phyloP scores from a whole-genome alignment of 2,329 filamentous ascomycete genomes.

The Fulvia fulva region DNA sequence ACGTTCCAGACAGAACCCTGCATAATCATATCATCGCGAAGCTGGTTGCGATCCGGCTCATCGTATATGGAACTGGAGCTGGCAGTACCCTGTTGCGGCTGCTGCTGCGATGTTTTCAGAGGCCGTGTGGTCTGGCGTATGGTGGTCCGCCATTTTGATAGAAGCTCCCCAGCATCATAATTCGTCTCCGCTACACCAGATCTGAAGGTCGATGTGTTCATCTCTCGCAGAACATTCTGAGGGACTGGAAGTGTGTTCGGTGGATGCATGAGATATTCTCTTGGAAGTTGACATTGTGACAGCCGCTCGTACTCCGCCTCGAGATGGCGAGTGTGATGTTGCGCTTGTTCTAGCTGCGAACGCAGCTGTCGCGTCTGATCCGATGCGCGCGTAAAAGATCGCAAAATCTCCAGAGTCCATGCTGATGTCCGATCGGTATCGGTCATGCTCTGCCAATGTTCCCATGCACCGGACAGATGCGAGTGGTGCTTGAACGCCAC shows the following conservation, averaged over 20 bases:
- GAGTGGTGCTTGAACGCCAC: slow-evolving; percentile 66
- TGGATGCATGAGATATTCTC: slow-evolving; percentile 32
- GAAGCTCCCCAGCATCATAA: slow-evolving; percentile 28
- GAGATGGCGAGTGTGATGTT: slow-evolving; percentile 42
- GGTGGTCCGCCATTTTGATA: slow-evolving; percentile 28
- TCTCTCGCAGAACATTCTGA: slow-evolving; percentile 36
- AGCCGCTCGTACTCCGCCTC: slow-evolving; percentile 34
- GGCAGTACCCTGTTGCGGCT: neutral
- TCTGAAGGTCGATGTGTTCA: slow-evolving; percentile 12
- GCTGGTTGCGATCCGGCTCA: slow-evolving; percentile 3
- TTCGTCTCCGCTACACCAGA: slow-evolving; percentile 19
- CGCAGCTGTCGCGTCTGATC: slow-evolving; percentile 37
- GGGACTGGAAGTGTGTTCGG: slow-evolving; percentile 37
- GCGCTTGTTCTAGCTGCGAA: slow-evolving; percentile 38
- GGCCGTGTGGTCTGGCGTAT: slow-evolving; percentile 24
- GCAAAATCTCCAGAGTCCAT: slow-evolving; percentile 47
- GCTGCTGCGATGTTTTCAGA: slow-evolving; percentile 7
- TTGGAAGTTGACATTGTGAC: slow-evolving; percentile 31
- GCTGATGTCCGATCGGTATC: slow-evolving; percentile 41
- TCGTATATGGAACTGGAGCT: slow-evolving; percentile 3
- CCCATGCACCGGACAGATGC: slow-evolving; percentile 73
- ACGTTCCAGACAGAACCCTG: slow-evolving; percentile 26
- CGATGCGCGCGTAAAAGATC: slow-evolving; percentile 41
- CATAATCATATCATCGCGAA: slow-evolving; percentile 27
- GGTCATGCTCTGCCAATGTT: slow-evolving; percentile 68